Evolutionary conservation across 2,329 filamentous ascomycete species (phyloP).

Genomic region (Trichoderma gracile): DNA sequence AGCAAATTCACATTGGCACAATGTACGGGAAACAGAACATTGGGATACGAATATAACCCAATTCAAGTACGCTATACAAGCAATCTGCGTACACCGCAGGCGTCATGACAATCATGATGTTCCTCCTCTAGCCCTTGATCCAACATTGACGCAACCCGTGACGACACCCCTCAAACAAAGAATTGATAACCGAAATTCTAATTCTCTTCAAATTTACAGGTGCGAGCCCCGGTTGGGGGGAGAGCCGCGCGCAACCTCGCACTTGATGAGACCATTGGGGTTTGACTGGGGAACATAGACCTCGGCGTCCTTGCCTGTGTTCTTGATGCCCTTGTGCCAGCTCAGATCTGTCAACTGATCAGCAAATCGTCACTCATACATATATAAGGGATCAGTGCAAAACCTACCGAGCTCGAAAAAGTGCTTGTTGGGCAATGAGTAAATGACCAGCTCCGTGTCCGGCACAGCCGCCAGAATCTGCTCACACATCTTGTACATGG

Average conservation of each 20-base stretch:
- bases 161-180: not conserved
- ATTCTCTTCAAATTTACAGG: not conserved
- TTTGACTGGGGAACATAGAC: constrained; percentile 91
- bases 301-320: constrained; percentile 92
- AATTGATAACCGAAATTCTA: not conserved
- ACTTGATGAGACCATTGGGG: constrained; percentile 94
- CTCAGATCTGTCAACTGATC: constrained; percentile 67
- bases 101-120: not conserved
- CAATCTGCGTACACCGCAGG: not conserved
- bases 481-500: constrained; percentile 99
- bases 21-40: too few species aligned
- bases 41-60: not conserved
- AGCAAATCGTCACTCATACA: not conserved
- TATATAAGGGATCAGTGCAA: not conserved
- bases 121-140: not conserved
- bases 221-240: not conserved
- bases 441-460: constrained; percentile 71
- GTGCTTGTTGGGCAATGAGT: constrained; percentile 94
- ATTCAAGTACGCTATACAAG: constrained; percentile 12
- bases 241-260: constrained; percentile 68
- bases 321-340: constrained; percentile 95
- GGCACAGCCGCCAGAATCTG: constrained; percentile 77
- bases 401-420: constrained; percentile 90
- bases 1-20: not conserved
- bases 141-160: not conserved